phyloP scores from a whole-genome alignment of 192 early-diverging fungal species.

The Podila epigama region DNA sequence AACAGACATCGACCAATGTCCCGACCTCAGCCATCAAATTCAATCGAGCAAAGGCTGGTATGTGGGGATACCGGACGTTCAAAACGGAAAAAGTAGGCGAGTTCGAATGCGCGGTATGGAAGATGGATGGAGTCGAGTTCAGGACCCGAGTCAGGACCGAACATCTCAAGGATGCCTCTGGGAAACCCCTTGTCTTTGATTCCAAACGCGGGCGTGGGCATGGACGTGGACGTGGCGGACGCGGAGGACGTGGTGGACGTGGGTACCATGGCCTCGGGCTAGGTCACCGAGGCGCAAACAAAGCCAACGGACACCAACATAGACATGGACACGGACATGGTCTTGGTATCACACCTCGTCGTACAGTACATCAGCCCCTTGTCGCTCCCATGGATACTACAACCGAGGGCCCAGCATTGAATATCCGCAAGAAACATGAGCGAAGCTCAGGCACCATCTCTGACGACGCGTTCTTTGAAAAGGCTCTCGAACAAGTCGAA shows the following conservation, averaged over 20 bases:
- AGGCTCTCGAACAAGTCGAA: constrained; percentile 20
- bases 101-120: constrained; percentile 47
- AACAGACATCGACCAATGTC: constrained; percentile 39
- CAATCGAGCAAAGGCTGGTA: constrained; percentile 32
- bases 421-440: constrained; percentile 22
- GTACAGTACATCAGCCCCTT: constrained; percentile 23
- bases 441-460: constrained; percentile 41
- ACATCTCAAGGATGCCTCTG: constrained; percentile 33
- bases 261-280: not conserved
- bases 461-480: constrained; percentile 46
- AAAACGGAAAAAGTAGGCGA: constrained; percentile 47
- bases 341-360: constrained; percentile 3
- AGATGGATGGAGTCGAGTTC: constrained; percentile 48
- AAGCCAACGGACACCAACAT: not conserved
- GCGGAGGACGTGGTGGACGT: not conserved
- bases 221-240: not conserved
- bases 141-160: constrained; percentile 41
- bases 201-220: too few species aligned
- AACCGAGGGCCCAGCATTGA: too few species aligned
- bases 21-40: constrained; percentile 48
- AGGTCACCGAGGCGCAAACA: not conserved
- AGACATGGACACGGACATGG: constrained; percentile 1
- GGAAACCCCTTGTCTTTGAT: constrained; percentile 10
- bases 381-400: not conserved
- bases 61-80: constrained; percentile 42